A percentile compares a stretch with the other conserved stretches of the same genome.
Evolutionary conservation across 2,329 filamentous ascomycete genomes (phyloP).

Genomic region (Chaetoscypha palmicola): DNA sequence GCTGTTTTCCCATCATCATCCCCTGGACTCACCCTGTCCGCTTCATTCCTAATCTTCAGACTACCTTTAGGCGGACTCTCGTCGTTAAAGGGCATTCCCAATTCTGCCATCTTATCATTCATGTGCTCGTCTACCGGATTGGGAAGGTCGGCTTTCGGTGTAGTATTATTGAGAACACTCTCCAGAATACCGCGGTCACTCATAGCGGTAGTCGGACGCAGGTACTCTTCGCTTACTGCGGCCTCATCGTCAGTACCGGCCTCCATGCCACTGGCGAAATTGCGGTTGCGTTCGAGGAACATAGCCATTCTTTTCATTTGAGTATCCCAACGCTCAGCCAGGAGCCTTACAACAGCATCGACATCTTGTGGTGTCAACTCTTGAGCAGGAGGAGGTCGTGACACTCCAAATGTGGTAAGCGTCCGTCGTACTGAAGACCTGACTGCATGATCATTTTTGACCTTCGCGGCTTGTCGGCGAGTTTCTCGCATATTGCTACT

Average conservation of each 20-base stretch:
- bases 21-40: background rate
- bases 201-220: conserved; percentile 29
- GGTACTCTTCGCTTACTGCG: conserved; percentile 18
- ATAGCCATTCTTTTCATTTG: conserved; percentile 24
- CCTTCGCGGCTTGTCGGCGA: conserved; percentile 10
- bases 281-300: conserved; percentile 29
- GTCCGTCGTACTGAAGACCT: conserved; percentile 27
- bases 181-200: conserved; percentile 28
- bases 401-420: conserved; percentile 24
- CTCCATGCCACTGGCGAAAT: conserved; percentile 24
- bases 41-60: background rate
- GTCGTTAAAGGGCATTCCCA: conserved; percentile 5
- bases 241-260: conserved; percentile 12
- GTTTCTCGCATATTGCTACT: conserved; percentile 31
- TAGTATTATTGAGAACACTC: conserved; percentile 30
- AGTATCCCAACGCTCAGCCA: conserved; percentile 28
- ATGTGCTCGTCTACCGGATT: conserved; percentile 26
- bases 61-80: background rate
- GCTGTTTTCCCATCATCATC: background rate
- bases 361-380: conserved; percentile 29
- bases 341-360: conserved; percentile 25
- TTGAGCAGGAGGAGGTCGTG: conserved; percentile 19
- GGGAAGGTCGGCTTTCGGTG: conserved; percentile 25
- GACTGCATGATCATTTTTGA: conserved; percentile 18
- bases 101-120: conserved; percentile 10